Base-by-base conservation (phyloP, 371 early-diverging fungal genomes). In the Batkoa obscura region DNA sequence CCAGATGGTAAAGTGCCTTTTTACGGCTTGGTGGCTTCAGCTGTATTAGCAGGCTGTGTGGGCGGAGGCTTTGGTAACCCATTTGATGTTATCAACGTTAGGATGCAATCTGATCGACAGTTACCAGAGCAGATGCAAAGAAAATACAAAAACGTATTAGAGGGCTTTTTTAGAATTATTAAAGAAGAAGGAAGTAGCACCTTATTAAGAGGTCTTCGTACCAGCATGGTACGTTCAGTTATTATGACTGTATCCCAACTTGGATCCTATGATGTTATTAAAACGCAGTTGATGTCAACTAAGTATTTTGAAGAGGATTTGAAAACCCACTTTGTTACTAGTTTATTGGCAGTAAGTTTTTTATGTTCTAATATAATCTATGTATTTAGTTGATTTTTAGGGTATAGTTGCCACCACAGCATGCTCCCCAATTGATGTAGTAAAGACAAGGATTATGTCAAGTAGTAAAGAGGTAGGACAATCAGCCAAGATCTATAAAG, bases 331-430 rank as follows among this genome's bases (percentile, higher is more conserved):
- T 84, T 90, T 56, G 61, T 70, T 13, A 74, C 85, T 3, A 85
- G 86, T 66, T 62, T 84, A 0, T 59, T 85, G 36, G 86, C 91
- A 45, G 79, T 79, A 76, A 69, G 75, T 69, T 9, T 39, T 51
- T 15, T 23, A 12, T 38, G 23, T 12, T 10, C 8, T 13, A 8
- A 32, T 15, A 5, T 10, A 23, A 5, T 50, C 3, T 23, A 33
- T 57, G 35, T 55, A 46, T 49, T 17, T 42, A 39, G 33, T 50
- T 52, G 51, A 55, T 45, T 59, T 56, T 52, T 58, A 78, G 79
- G 88, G 86, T 36, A 71, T 89, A 23, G 81, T 90, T 10, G 88
- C 91, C 2, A 93, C 91, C 0, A 90, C 91, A 1, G 79, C 79
- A 0, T 83, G 83, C 43, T 80, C 86, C 3, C 88, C 90, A 15